Percentiles rank a stretch among this genome's conserved stretches.
Conservation (phyloP, 108 stramenopile species). For the Ochromonas danica region DNA sequence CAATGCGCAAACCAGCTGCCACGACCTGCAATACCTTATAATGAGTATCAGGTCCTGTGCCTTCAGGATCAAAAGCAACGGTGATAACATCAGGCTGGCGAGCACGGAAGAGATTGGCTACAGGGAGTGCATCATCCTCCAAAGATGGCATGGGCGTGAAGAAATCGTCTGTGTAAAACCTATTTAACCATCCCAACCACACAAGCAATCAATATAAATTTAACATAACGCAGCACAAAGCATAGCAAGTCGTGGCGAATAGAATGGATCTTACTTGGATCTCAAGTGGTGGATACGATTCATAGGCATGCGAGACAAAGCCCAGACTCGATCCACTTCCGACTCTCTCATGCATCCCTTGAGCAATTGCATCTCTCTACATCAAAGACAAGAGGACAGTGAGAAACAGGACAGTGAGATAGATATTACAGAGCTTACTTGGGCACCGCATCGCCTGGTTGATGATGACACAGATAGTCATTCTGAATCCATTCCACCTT, state of each 20-base stretch:
- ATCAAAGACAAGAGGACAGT: neutral
- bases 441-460: constrained; percentile 37
- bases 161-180: constrained; percentile 42
- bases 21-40: constrained; percentile 40
- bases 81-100: constrained; percentile 34
- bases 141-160: constrained; percentile 39
- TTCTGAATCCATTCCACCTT: neutral
- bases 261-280: constrained; percentile 24
- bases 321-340: constrained; percentile 42
- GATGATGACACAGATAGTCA: constrained; percentile 30
- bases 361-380: constrained; percentile 27
- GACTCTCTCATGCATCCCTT: constrained; percentile 41
- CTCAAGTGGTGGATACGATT: constrained; percentile 30
- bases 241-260: neutral
- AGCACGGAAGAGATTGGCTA: constrained; percentile 38
- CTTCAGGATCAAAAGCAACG: constrained; percentile 42
- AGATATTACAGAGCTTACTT: too few species aligned
- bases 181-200: neutral
- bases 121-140: constrained; percentile 41
- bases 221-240: neutral
- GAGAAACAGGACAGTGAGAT: too few species aligned
- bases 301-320: constrained; percentile 22
- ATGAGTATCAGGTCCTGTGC: constrained; percentile 42
- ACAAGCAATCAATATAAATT: neutral
- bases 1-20: constrained; percentile 35